Evolutionary conservation across 495 filamentous ascomycete genomes (phyloP), one percentile per base, ranked within the genome.

Genomic region (Hypoxylon cercidicola): DNA sequence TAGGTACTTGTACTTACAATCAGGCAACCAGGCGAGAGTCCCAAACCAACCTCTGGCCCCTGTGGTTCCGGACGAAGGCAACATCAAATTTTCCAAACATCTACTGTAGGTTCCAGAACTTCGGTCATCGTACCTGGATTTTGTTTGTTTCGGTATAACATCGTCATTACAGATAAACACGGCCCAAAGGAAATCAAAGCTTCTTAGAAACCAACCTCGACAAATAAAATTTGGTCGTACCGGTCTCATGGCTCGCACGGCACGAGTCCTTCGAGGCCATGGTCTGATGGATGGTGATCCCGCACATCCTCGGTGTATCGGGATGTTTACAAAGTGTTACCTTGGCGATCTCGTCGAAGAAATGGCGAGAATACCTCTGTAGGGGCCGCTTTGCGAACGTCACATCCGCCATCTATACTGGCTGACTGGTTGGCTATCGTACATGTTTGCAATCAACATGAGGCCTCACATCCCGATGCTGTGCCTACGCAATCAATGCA

Each of bases 41-140:
- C 54, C 53, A 59, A 55, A 55, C 64, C 57, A 52, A 67, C 51
- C 21, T 58, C 12, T 41, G 51, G 54, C 53, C 53, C 54, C 53
- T 40, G 35, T 41, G 32, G 35, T 32, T 23, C 55, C 51, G 32
- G 40, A 21, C 45, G 40, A 53, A 32, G 46, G 18, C 37, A 44
- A 12, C 39, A 7, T 56, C 37, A 41, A 47, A 32, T 18, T 57
- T 44, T 23, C 23, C 50, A 30, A 53, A 35, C n/a, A 45, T 41
- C 23, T 5, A n/a, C n/a, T n/a, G 19, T 23, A 44, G 45, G 46
- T 12, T n/a, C 35, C 32, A 37, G n/a, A 47, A 41, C 20, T 56
- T 28, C 44, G 50, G 59, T 62, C 49, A 54, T 62, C 21, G 23
- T 49, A 19, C 41, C 10, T 49, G 18, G 46, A 19, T 19, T 10